phyloP scores from a whole-genome alignment of 2,329 filamentous ascomycete genomes.

The Aschersonia sp. region DNA sequence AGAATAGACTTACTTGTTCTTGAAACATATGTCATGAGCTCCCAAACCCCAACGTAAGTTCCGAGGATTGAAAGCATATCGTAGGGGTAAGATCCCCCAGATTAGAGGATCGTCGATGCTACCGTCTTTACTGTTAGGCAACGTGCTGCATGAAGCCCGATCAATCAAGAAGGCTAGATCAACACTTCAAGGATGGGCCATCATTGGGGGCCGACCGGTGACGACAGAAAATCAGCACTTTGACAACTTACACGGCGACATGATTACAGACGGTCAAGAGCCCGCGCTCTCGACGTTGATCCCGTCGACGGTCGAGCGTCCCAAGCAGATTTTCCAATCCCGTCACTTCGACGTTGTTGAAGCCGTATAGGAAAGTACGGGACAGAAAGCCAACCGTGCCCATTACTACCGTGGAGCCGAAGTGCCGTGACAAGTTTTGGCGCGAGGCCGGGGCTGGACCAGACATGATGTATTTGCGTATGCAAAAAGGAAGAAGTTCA shows the following conservation, averaged over 20 bases:
- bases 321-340: conserved; percentile 64
- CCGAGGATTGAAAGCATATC: conserved; percentile 54
- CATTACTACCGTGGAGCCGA: conserved; percentile 61
- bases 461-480: conserved; percentile 6
- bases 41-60: conserved; percentile 82
- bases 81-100: conserved; percentile 75
- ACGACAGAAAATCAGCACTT: neutral
- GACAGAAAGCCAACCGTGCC: conserved; percentile 56
- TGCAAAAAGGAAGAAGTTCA: neutral
- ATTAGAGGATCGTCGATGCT: conserved; percentile 90
- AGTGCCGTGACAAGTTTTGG: conserved; percentile 55
- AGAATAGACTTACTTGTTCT: conserved; percentile 51
- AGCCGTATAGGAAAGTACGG: conserved; percentile 57
- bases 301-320: conserved; percentile 57
- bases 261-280: conserved; percentile 56
- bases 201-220: too few relatives aligned
- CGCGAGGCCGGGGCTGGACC: conserved; percentile 16
- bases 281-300: conserved; percentile 53
- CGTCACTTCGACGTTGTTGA: conserved; percentile 62
- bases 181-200: too few relatives aligned
- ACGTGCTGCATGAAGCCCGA: too few relatives aligned
- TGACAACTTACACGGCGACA: conserved; percentile 19
- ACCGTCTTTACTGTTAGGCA: conserved; percentile 1
- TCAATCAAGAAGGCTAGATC: too few relatives aligned
- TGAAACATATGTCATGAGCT: conserved; percentile 91